Conservation (phyloP, 2,329 filamentous ascomycete genomes). For the Epichloe coenophiala region DNA sequence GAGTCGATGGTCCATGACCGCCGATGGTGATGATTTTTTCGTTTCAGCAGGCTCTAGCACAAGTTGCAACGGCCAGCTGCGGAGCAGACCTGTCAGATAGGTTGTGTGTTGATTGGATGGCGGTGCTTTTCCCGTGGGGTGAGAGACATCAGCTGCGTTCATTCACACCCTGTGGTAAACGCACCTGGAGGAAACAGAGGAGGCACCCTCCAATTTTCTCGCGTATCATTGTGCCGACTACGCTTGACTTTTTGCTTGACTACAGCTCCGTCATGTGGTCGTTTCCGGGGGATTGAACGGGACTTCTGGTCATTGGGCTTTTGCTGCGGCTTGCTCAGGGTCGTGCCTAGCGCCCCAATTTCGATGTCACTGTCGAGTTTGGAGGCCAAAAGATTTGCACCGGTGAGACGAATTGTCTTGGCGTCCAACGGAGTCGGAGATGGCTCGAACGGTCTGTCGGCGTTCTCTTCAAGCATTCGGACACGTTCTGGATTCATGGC, state of each 20-base stretch:
- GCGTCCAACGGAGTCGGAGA: not conserved
- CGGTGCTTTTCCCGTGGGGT: slow-evolving; percentile 1
- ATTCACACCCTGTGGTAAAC: not conserved
- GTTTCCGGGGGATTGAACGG: not conserved
- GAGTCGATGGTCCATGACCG: not conserved
- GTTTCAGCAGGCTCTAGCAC: slow-evolving; percentile 4
- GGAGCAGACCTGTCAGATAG: slow-evolving; percentile 8
- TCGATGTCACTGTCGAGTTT: not conserved
- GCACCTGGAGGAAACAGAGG: slow-evolving; percentile 1
- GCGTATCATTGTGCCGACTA: not conserved
- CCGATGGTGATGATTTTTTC: not conserved
- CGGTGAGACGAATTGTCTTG: not conserved
- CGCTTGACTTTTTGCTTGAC: not conserved
- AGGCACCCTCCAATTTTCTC: not conserved
- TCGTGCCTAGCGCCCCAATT: too few species aligned
- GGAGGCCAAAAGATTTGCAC: slow-evolving; percentile 3
- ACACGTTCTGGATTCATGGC: slow-evolving; percentile 16
- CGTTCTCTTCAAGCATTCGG: slow-evolving; percentile 11
- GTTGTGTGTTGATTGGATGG: slow-evolving; percentile 3
- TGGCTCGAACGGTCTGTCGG: not conserved
- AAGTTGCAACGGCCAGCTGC: slow-evolving; percentile 5
- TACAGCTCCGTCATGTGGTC: not conserved
- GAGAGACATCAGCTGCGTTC: not conserved
- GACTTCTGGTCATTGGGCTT: not conserved
- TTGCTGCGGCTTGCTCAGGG: too few species aligned